Conservation (phyloP, 2,329 filamentous ascomycete genomes). For the Emmonsiellopsis sp. region DNA sequence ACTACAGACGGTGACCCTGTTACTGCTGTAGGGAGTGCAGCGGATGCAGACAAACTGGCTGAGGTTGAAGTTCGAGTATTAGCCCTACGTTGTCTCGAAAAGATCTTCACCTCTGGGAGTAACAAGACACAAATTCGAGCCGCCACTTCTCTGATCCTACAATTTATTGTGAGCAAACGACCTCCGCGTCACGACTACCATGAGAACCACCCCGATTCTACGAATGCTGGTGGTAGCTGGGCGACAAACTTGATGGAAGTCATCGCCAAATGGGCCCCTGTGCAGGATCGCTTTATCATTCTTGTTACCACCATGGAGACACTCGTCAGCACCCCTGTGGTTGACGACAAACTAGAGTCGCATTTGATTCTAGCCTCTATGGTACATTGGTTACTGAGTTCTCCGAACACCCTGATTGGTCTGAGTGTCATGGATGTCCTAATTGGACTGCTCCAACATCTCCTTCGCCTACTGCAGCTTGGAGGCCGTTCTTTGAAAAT, state of each 20-base stretch:
- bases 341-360: conserved; percentile 61
- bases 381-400: conserved; percentile 73
- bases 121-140: conserved; percentile 73
- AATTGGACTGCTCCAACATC: conserved; percentile 73
- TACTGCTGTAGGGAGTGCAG: conserved; percentile 63
- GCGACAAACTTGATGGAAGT: conserved; percentile 72
- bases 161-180: conserved; percentile 56
- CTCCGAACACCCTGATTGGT: conserved; percentile 87
- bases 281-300: conserved; percentile 89
- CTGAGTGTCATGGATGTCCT: conserved; percentile 94
- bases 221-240: conserved; percentile 55
- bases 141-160: conserved; percentile 64
- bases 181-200: conserved; percentile 44
- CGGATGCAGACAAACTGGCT: conserved; percentile 79
- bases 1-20: conserved; percentile 59
- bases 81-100: conserved; percentile 76
- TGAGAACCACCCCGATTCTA: conserved; percentile 32
- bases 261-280: conserved; percentile 77
- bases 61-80: conserved; percentile 81
- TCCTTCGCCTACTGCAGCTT: conserved; percentile 66
- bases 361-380: conserved; percentile 69
- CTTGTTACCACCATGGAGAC: conserved; percentile 73
- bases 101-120: conserved; percentile 68
- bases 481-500: conserved; percentile 19
- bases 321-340: conserved; percentile 58